Evolutionary conservation across 108 stramenopile genomes (phyloP).

Genomic region (Phaeodactylum tricornutum): DNA sequence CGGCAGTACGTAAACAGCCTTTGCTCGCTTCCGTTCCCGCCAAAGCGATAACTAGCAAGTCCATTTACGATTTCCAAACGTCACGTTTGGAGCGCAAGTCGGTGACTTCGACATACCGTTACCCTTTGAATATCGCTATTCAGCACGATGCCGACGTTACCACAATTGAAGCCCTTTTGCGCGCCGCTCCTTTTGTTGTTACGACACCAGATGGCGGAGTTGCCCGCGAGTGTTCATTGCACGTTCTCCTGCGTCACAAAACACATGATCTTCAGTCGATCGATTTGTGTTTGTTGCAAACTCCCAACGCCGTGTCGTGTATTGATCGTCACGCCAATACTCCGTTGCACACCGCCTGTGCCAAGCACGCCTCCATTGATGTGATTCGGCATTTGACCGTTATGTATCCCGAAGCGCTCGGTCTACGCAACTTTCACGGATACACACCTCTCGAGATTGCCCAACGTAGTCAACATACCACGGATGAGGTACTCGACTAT

Average conservation of each 20-base stretch:
- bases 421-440: neutral
- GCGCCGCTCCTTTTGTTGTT: neutral
- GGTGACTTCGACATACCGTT: neutral
- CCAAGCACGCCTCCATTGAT: conserved; percentile 51
- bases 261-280: neutral
- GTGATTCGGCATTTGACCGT: conserved; percentile 19
- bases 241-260: neutral
- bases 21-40: too few species aligned
- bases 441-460: conserved; percentile 2
- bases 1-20: neutral
- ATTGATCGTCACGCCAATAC: conserved; percentile 10
- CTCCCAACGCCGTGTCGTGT: neutral
- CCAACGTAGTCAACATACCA: neutral
- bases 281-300: conserved; percentile 1
- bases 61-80: too few species aligned
- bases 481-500: neutral
- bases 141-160: neutral
- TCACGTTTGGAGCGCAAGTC: too few species aligned
- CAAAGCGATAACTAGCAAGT: neutral
- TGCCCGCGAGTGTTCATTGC: neutral
- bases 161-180: neutral
- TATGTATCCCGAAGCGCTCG: neutral
- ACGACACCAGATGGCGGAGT: neutral
- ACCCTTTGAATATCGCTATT: conserved; percentile 4
- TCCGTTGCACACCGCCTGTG: conserved; percentile 64